phyloP scores from a whole-genome alignment of 2,329 filamentous ascomycete species.

The Orbilia quercus region DNA sequence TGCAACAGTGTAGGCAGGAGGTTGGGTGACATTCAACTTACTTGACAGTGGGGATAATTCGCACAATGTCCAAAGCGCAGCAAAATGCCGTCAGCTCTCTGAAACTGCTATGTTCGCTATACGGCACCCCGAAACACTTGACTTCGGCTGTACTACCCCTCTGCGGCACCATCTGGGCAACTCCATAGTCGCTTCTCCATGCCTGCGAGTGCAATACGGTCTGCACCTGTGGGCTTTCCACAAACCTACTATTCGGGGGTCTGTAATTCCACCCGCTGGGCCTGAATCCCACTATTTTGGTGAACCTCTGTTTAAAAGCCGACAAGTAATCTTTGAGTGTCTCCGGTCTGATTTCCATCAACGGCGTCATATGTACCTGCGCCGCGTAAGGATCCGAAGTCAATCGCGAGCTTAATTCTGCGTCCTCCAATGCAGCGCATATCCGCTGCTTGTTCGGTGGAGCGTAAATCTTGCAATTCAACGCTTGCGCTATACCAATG shows the following conservation, averaged over 20 bases:
- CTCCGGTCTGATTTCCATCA: constrained; percentile 92
- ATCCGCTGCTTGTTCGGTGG: constrained; percentile 84
- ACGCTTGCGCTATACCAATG: constrained; percentile 85
- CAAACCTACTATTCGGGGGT: constrained; percentile 73
- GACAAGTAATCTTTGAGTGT: constrained; percentile 90
- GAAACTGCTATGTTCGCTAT: constrained; percentile 95
- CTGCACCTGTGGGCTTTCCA: constrained; percentile 72
- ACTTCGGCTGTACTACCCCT: constrained; percentile 82
- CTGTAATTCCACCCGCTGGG: constrained; percentile 95
- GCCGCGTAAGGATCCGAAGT: constrained; percentile 84
- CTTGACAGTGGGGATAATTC: constrained; percentile 93
- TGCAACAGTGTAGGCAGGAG: neutral
- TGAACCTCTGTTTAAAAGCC: constrained; percentile 82
- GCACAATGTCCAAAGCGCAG: constrained; percentile 85
- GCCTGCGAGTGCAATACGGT: constrained; percentile 74
- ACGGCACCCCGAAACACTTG: constrained; percentile 92
- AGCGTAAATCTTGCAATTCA: constrained; percentile 90
- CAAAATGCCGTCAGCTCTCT: constrained; percentile 93
- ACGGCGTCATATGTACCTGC: constrained; percentile 96
- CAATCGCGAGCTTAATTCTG: constrained; percentile 79
- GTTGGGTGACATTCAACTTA: constrained; percentile 29
- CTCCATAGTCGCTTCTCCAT: constrained; percentile 80
- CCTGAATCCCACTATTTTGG: constrained; percentile 86
- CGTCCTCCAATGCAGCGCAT: constrained; percentile 84
- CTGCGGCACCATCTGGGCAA: constrained; percentile 79